These are phyloP conservation scores for Calocybe cyanea DNA, from an alignment of 768 basidiomycete species.

Conservation along the genomic window DNA sequence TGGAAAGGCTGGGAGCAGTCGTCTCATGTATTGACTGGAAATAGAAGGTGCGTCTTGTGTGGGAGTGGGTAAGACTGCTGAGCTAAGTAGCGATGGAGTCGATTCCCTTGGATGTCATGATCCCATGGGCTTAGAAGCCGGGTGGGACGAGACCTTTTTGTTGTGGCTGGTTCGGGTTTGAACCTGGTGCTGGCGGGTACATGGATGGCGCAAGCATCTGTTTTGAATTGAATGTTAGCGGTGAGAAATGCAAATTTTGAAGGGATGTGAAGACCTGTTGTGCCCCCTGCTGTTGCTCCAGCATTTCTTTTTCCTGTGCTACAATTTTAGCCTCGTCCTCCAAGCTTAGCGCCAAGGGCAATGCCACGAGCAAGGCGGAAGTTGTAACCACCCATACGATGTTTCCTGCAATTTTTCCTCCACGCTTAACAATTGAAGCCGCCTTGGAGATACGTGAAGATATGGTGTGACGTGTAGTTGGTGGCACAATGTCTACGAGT, in stretches of 20 bases:
- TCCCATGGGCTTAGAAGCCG: conserved; percentile 57
- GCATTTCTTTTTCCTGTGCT: conserved; percentile 90
- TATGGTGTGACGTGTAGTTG: conserved; percentile 79
- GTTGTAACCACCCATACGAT: conserved; percentile 95
- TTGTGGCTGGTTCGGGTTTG: conserved; percentile 36
- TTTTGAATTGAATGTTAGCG: conserved; percentile 13
- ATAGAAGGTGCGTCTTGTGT: conserved; percentile 20
- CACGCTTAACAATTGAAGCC: conserved; percentile 59
- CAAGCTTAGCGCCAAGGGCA: conserved; percentile 88
- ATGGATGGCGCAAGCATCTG: conserved; percentile 75
- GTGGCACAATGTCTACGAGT: conserved; percentile 94
- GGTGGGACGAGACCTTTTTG: conserved; percentile 75
- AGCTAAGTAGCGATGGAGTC: conserved; percentile 12
- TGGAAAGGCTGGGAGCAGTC: conserved; percentile 2
- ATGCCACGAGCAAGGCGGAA: conserved; percentile 86
- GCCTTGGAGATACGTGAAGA: conserved; percentile 57
- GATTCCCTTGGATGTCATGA: conserved; percentile 14
- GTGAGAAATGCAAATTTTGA: conserved; percentile 8
- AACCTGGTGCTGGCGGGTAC: conserved; percentile 41
- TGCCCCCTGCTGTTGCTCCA: conserved; percentile 89
- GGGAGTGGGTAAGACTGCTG: conserved; percentile 12
- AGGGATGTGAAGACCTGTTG: conserved; percentile 63
- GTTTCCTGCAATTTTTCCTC: conserved; percentile 75
- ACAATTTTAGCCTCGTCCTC: conserved; percentile 97
- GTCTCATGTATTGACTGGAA: conserved; percentile 11